Conservation (phyloP, 495 filamentous ascomycete genomes). For the Parachaetomium inaequale region DNA sequence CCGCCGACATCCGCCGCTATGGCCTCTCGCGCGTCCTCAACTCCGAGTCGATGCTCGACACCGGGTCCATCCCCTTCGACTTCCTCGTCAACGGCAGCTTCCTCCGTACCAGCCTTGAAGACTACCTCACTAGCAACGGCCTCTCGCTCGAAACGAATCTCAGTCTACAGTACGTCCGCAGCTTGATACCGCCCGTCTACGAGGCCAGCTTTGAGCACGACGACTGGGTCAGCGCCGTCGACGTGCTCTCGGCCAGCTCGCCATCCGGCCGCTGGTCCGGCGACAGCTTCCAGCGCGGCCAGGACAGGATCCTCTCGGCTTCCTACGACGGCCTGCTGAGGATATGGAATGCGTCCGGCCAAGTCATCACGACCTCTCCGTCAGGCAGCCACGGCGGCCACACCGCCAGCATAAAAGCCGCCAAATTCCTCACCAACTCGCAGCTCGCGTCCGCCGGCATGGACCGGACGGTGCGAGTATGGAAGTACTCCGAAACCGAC, state of each 20-base stretch:
- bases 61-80: constrained; percentile 86
- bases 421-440: constrained; percentile 71
- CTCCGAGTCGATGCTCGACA: constrained; percentile 70
- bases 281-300: constrained; percentile 40
- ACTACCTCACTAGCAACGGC: constrained; percentile 80
- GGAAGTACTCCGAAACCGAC: constrained; percentile 72
- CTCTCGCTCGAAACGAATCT: constrained; percentile 83
- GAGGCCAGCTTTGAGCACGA: constrained; percentile 90
- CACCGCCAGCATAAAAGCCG: constrained; percentile 69
- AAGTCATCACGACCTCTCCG: constrained; percentile 67
- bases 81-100: constrained; percentile 92
- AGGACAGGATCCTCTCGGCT: constrained; percentile 71
- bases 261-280: constrained; percentile 55
- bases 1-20: constrained; percentile 79
- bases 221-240: constrained; percentile 93
- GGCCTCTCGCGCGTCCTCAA: constrained; percentile 91
- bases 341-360: constrained; percentile 83
- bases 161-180: constrained; percentile 87
- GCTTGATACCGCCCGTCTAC: constrained; percentile 79
- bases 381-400: constrained; percentile 64
- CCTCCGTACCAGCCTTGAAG: constrained; percentile 80
- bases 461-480: constrained; percentile 79
- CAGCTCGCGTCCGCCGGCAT: constrained; percentile 76
- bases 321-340: constrained; percentile 85
- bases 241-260: constrained; percentile 69